A percentile compares a stretch with the other conserved stretches of the same genome.
Evolutionary conservation across 2,329 filamentous ascomycete genomes (phyloP).

Genomic region (Neoascochyta sp.): DNA sequence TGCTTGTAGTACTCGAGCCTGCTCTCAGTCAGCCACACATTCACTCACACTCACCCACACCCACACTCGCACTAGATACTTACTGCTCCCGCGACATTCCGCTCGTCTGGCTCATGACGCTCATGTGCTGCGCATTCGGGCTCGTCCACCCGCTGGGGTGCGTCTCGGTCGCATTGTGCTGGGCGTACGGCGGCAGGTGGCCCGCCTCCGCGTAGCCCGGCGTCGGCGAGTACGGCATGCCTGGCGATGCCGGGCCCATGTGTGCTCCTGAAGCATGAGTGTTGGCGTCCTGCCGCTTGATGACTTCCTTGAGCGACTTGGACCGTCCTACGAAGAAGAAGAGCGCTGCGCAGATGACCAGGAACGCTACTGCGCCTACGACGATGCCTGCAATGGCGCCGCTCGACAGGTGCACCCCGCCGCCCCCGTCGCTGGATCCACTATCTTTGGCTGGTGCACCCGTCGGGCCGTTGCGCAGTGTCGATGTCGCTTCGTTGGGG

Average conservation of each 20-base stretch:
- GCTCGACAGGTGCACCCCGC: slow-evolving; percentile 24
- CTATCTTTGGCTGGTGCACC: slow-evolving; percentile 6
- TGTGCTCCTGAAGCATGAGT: slow-evolving; percentile 7
- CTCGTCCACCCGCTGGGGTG: slow-evolving; percentile 21
- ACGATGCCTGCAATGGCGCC: slow-evolving; percentile 53
- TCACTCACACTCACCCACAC: not conserved
- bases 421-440: not conserved
- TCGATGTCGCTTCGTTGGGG: slow-evolving; percentile 35
- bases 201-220: slow-evolving; percentile 10
- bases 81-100: slow-evolving; percentile 22
- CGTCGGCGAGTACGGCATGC: slow-evolving; percentile 4
- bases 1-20: slow-evolving; percentile 24
- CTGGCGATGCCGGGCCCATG: not conserved
- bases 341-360: slow-evolving; percentile 58
- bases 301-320: slow-evolving; percentile 28
- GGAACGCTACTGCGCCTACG: slow-evolving; percentile 59
- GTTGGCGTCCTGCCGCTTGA: slow-evolving; percentile 16
- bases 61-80: slow-evolving; percentile 6
- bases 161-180: slow-evolving; percentile 22
- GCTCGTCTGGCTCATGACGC: slow-evolving; percentile 15
- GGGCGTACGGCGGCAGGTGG: slow-evolving; percentile 19
- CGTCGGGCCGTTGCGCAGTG: slow-evolving; percentile 6
- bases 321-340: slow-evolving; percentile 61
- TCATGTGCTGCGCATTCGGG: slow-evolving; percentile 14
- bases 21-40: slow-evolving; percentile 3